Percentiles rank a stretch among this genome's conserved stretches.
These are phyloP conservation scores for Turritis glabra DNA, from an alignment of 345 rosid genomes.

Conservation along the genomic window DNA sequence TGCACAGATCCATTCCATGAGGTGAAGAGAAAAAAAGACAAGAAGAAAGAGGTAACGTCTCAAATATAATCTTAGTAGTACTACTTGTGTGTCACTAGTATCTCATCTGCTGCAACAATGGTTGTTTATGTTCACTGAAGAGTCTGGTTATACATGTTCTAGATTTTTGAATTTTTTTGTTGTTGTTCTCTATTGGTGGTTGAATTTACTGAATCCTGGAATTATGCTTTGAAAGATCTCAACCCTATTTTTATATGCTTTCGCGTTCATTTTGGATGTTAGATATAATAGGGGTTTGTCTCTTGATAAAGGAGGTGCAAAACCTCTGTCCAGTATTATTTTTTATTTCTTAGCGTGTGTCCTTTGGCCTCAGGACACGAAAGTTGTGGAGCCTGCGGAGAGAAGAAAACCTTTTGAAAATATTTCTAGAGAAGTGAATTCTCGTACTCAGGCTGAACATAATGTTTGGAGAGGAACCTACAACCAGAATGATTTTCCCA, in stretches of 20 bases:
- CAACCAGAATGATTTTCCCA: constrained; percentile 42
- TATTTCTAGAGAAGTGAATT: constrained; percentile 35
- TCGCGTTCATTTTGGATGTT: too few species aligned
- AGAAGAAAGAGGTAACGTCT: constrained; percentile 73
- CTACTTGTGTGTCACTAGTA: too few species aligned
- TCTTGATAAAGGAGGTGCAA: neutral
- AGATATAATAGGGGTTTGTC: neutral
- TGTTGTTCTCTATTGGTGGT: too few species aligned
- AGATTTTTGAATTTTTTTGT: too few species aligned
- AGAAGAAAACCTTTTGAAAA: constrained; percentile 47
- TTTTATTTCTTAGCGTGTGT: constrained; percentile 20
- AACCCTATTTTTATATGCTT: too few species aligned
- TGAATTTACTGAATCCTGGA: too few species aligned
- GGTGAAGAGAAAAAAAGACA: constrained; percentile 75
- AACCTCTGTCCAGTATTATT: constrained; percentile 19
- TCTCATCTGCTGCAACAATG: too few species aligned
- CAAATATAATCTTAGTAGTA: too few species aligned
- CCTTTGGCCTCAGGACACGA: constrained; percentile 49
- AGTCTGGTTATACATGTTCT: too few species aligned
- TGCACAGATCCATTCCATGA: constrained; percentile 76
- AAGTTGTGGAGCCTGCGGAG: constrained; percentile 43
- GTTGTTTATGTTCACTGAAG: too few species aligned
- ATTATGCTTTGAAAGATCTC: too few species aligned
- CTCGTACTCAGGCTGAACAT: constrained; percentile 42
- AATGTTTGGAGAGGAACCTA: constrained; percentile 43